Evolutionary conservation across 2,329 filamentous ascomycete species (phyloP).

Genomic region (Aspergillus sp.): DNA sequence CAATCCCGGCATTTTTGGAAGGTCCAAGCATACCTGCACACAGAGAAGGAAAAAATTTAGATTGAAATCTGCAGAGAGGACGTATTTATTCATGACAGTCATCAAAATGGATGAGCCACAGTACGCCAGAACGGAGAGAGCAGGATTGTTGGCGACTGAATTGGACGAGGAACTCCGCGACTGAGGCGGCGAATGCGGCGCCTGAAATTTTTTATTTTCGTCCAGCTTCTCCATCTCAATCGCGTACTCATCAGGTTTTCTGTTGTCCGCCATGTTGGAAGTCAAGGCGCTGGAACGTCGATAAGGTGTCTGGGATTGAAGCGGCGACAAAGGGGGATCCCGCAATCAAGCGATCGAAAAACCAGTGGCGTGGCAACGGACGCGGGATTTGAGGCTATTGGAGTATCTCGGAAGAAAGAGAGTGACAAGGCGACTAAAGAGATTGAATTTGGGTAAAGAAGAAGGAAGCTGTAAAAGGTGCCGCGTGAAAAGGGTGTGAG

Average conservation of each 20-base stretch:
- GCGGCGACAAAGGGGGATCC: constrained; percentile 1
- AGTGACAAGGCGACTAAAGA: neutral
- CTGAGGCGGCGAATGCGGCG: constrained; percentile 39
- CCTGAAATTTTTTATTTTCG: constrained; percentile 50
- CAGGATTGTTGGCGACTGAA: constrained; percentile 70
- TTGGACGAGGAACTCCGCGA: constrained; percentile 37
- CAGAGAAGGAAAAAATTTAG: constrained; percentile 93
- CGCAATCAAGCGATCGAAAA: neutral
- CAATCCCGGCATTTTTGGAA: neutral
- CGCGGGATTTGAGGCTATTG: neutral
- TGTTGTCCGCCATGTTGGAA: constrained; percentile 76
- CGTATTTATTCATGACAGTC: constrained; percentile 99
- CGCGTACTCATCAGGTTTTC: constrained; percentile 76
- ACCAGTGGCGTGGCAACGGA: neutral
- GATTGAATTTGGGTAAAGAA: neutral
- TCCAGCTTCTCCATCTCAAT: constrained; percentile 67
- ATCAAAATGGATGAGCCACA: constrained; percentile 96
- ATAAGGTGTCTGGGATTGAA: neutral
- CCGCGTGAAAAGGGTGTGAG: constrained; percentile 3
- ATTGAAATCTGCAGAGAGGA: constrained; percentile 88
- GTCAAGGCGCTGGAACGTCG: constrained; percentile 5
- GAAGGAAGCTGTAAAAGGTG: neutral
- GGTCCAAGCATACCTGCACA: constrained; percentile 69
- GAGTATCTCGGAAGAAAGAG: neutral
- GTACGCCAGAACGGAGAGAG: constrained; percentile 81